phyloP scores from a whole-genome alignment of 2,329 filamentous ascomycete species.

The Periglandula ipomoeae region DNA sequence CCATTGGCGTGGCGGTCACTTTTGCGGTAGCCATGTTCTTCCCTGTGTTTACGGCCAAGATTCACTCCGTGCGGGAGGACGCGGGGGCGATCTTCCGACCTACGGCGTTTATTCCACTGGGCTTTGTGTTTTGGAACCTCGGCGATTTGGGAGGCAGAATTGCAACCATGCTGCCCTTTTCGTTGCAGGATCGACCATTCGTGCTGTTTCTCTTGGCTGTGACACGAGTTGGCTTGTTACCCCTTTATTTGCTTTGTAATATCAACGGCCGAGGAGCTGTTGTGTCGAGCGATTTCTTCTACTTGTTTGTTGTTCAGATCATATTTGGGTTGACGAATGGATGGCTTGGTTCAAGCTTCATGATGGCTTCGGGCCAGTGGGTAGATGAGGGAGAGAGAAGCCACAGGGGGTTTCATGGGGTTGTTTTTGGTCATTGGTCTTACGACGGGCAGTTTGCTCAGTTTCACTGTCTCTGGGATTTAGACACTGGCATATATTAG shows the following conservation, averaged over 20 bases:
- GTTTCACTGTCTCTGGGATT: constrained; percentile 58
- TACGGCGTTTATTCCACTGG: constrained; percentile 77
- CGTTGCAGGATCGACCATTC: constrained; percentile 51
- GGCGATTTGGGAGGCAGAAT: constrained; percentile 77
- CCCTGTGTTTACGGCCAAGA: constrained; percentile 78
- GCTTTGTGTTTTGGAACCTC: constrained; percentile 86
- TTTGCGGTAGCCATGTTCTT: constrained; percentile 89
- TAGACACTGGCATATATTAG: constrained; percentile 7
- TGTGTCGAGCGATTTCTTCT: constrained; percentile 77
- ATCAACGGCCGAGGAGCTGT: constrained; percentile 65
- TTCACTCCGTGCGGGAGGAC: constrained; percentile 32
- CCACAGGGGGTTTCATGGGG: constrained; percentile 89
- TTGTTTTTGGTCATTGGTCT: constrained; percentile 79
- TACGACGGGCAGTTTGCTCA: constrained; percentile 77
- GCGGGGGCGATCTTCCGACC: constrained; percentile 55
- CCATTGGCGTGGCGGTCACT: constrained; percentile 67
- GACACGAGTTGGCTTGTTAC: constrained; percentile 61
- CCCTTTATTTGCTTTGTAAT: constrained; percentile 86
- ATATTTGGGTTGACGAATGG: constrained; percentile 80
- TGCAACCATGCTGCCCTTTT: constrained; percentile 49
- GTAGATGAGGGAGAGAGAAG: constrained; percentile 80
- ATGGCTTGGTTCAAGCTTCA: constrained; percentile 76
- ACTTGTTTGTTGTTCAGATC: constrained; percentile 73
- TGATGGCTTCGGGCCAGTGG: constrained; percentile 82
- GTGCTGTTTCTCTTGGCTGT: constrained; percentile 60